Conservation (phyloP, 805 yeast genomes). For the Cyberlindnera lachancei region DNA sequence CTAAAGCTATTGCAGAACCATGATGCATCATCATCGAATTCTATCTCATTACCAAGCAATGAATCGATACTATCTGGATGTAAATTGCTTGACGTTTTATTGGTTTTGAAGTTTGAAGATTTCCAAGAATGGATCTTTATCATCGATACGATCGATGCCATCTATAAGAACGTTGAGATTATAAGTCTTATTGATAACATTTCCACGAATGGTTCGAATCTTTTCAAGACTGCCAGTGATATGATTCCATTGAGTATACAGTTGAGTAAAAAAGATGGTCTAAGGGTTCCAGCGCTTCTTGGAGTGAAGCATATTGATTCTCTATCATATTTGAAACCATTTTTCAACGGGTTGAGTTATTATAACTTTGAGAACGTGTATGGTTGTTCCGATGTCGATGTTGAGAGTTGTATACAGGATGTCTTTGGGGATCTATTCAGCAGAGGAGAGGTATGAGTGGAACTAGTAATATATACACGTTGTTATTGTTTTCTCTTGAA, state of each 20-base stretch:
- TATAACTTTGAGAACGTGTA: conserved; percentile 61
- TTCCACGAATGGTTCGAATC: conserved; percentile 10
- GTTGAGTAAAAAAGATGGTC: conserved; percentile 12
- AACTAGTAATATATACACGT: not conserved
- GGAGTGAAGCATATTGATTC: conserved; percentile 34
- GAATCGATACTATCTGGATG: conserved; percentile 49
- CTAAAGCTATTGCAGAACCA: conserved; percentile 23
- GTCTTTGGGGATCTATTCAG: conserved; percentile 48
- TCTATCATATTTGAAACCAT: conserved; percentile 46
- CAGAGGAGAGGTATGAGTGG: conserved; percentile 1
- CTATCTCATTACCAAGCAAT: too few relatives aligned
- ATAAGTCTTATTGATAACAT: conserved; percentile 22
- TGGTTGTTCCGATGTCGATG: conserved; percentile 37
- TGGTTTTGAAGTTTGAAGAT: conserved; percentile 69
- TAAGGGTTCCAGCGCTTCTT: conserved; percentile 27
- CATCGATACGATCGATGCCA: conserved; percentile 55
- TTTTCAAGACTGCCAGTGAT: conserved; percentile 9
- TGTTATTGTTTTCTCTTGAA: conserved; percentile 28
- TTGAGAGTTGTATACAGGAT: conserved; percentile 45
- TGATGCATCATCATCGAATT: conserved; percentile 28
- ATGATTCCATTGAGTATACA: conserved; percentile 12
- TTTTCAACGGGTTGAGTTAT: conserved; percentile 59
- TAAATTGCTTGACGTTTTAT: conserved; percentile 69
- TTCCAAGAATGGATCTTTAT: conserved; percentile 87
- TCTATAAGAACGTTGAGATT: conserved; percentile 30